These are phyloP conservation scores for Verticillium nubilum DNA, from an alignment of 2,329 filamentous ascomycete species.

Conservation along the genomic window DNA sequence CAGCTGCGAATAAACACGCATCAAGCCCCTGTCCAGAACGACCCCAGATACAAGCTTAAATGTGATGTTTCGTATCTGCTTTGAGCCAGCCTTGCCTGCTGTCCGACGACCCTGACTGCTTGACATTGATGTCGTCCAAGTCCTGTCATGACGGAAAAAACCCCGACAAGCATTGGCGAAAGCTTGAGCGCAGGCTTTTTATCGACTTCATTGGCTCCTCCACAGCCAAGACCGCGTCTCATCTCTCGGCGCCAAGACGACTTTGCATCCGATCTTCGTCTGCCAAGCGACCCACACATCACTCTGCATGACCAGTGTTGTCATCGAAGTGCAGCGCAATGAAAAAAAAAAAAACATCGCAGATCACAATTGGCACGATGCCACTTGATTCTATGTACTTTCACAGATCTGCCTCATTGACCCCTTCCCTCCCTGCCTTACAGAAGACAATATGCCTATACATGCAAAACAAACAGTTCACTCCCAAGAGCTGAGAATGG, in stretches of 20 bases:
- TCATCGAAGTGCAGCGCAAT: background rate
- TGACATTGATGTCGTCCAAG: background rate
- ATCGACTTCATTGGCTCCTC: background rate
- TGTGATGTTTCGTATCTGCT: background rate
- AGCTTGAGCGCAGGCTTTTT: background rate
- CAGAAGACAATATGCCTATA: background rate
- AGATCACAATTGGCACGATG: background rate
- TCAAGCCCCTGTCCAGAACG: background rate
- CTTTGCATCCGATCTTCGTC: background rate
- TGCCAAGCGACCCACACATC: background rate
- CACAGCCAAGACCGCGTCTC: background rate
- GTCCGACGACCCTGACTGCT: background rate
- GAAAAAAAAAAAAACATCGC: too few relatives aligned
- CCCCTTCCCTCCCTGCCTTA: background rate
- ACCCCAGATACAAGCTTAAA: background rate
- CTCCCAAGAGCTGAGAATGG: background rate
- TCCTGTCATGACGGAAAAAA: background rate
- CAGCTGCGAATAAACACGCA: background rate
- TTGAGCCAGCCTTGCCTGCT: background rate
- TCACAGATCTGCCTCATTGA: background rate
- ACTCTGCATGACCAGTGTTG: background rate
- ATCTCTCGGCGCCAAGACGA: constrained; percentile 1
- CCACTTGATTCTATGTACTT: background rate
- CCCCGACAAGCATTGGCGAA: constrained; percentile 1
- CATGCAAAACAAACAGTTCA: background rate